Conservation (phyloP, 2,329 filamentous ascomycete genomes). For the Rhexocercosporidium sp. region DNA sequence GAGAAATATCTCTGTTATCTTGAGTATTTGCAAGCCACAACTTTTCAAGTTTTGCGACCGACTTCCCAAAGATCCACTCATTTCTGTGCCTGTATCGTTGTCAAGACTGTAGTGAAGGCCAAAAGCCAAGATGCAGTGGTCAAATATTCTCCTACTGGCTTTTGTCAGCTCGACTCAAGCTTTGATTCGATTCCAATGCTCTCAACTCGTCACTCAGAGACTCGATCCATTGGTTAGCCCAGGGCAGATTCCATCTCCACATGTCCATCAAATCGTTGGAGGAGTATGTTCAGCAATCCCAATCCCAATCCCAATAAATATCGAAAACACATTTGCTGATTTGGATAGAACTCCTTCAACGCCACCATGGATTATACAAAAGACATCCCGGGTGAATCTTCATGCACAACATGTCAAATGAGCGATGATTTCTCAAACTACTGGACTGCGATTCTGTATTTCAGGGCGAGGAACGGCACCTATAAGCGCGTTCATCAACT, state of each 20-base stretch:
- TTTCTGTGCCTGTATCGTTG: not conserved
- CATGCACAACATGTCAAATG: constrained; percentile 44
- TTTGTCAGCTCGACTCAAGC: not conserved
- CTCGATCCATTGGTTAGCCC: constrained; percentile 29
- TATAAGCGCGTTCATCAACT: constrained; percentile 40
- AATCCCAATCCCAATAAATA: not conserved
- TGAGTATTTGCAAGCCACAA: not conserved
- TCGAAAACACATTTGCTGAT: not conserved
- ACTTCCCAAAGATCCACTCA: not conserved
- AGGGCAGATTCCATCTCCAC: constrained; percentile 20
- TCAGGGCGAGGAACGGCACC: constrained; percentile 40
- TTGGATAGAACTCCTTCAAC: constrained; percentile 46
- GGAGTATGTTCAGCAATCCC: constrained; percentile 19
- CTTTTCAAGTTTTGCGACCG: not conserved
- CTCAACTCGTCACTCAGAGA: constrained; percentile 28
- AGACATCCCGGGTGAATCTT: constrained; percentile 39
- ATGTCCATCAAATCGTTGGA: constrained; percentile 28
- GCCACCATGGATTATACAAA: constrained; percentile 44
- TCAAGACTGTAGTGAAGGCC: not conserved
- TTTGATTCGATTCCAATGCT: constrained; percentile 30
- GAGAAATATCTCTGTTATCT: not conserved
- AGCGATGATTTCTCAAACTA: constrained; percentile 44
- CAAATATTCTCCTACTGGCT: not conserved
- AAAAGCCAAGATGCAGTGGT: not conserved
- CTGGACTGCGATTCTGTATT: constrained; percentile 42